Evolutionary conservation across 2,329 filamentous ascomycete genomes (phyloP), one percentile per base, ranked within the genome.

Genomic region (Pestalotiopsis sp.): DNA sequence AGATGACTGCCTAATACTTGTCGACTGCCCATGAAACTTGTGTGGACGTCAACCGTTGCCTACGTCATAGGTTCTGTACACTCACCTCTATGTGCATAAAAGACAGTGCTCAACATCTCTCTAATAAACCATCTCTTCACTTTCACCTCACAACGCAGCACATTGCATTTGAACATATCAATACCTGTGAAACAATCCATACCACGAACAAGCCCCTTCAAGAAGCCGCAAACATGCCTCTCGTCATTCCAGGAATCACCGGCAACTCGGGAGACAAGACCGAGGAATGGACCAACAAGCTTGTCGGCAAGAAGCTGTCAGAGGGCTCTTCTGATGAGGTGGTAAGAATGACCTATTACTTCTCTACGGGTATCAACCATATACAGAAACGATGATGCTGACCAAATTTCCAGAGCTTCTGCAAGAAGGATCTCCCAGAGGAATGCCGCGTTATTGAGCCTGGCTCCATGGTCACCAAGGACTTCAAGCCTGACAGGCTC

Each of bases 301-400:
- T 91, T 4, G 84, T 89, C 60, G 89, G 89, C 76, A 91, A 91
- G 86, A 90, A 84, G 62, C 78, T 91, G 13, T 83, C 84, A 12
- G 88, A 89, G 0, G 75, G 79, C 17, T 77, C 79, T 20, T 83
- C 83, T 66, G 85, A 81, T 71, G 87, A 87, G 76, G 87, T 83
- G 9, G 89, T 91, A 79, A 67, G 84, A 73, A 20, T 2, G 25
- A 7, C 25, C 45, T 31, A 13, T 9, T 27, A 13, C 25, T 23
- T 4, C 20, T 27, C 63, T n/a, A n/a, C n/a, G n/a, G n/a, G n/a
- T n/a, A n/a, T n/a, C n/a, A n/a, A n/a, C n/a, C n/a, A n/a, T n/a
- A n/a, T n/a, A n/a, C n/a, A n/a, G n/a, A n/a, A n/a, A n/a, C n/a
- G n/a, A 23, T 27, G 5, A 9, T 25, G 25, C 59, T 62, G 20